A percentile compares a stretch with the other conserved stretches of the same genome.
Conservation (phyloP, 805 yeast species). For the Brettanomyces bruxellensis region DNA sequence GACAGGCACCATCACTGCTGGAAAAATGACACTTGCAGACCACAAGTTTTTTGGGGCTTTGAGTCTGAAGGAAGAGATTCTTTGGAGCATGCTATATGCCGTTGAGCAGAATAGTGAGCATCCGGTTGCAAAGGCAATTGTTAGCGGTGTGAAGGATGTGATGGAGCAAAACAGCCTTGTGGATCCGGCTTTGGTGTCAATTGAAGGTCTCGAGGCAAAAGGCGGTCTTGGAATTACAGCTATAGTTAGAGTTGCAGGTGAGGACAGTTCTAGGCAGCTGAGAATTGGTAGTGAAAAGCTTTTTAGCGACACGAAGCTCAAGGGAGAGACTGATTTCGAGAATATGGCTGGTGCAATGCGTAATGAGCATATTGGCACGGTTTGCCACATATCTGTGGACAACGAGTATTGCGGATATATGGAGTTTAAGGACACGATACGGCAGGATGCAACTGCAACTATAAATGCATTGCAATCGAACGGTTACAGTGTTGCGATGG, state of each 20-base stretch:
- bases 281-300: slow-evolving; percentile 49
- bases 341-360: slow-evolving; percentile 4
- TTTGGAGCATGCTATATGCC: slow-evolving; percentile 47
- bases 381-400: slow-evolving; percentile 42
- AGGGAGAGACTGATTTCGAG: slow-evolving; percentile 14
- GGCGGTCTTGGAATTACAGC: slow-evolving; percentile 39
- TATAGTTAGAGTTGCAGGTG: neutral
- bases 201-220: slow-evolving; percentile 28
- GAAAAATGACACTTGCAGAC: slow-evolving; percentile 48
- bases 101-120: slow-evolving; percentile 74
- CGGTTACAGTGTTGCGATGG: slow-evolving; percentile 67
- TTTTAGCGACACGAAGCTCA: slow-evolving; percentile 21
- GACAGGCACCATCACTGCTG: slow-evolving; percentile 91
- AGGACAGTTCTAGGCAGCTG: slow-evolving; percentile 24
- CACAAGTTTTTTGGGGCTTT: slow-evolving; percentile 12
- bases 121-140: slow-evolving; percentile 74
- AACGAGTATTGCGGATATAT: slow-evolving; percentile 53
- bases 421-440: slow-evolving; percentile 59
- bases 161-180: slow-evolving; percentile 1
- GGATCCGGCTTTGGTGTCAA: slow-evolving; percentile 6
- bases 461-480: slow-evolving; percentile 41
- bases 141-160: slow-evolving; percentile 20
- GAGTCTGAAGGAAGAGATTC: slow-evolving; percentile 15
- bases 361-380: slow-evolving; percentile 8
- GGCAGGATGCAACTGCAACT: slow-evolving; percentile 54